A percentile compares a stretch with the other conserved stretches of the same genome.
Evolutionary conservation across 2,329 filamentous ascomycete species (phyloP).

Genomic region (Aspergillus fijiensis): DNA sequence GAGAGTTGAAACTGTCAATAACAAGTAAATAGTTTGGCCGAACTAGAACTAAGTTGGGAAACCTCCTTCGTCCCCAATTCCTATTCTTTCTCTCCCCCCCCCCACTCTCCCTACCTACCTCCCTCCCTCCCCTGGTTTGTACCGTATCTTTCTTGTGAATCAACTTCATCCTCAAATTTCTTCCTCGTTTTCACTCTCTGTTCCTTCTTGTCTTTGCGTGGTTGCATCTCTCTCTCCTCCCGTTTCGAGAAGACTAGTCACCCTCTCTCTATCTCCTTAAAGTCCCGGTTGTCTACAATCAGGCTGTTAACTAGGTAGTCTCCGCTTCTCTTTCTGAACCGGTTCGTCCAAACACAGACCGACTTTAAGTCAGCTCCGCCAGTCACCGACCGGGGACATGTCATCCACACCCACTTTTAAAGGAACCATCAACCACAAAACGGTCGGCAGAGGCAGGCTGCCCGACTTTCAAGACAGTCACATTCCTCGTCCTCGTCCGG

Average conservation of each 20-base stretch:
- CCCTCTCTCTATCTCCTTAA: neutral
- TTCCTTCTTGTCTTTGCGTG: slow-evolving; percentile 3
- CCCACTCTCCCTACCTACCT: neutral
- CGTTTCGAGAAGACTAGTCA: neutral
- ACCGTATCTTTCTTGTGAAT: slow-evolving; percentile 26
- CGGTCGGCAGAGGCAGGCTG: slow-evolving; percentile 55
- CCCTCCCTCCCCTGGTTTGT: slow-evolving; percentile 14
- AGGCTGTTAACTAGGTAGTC: neutral
- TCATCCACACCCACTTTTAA: slow-evolving; percentile 59
- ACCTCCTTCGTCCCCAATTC: neutral
- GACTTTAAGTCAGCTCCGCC: slow-evolving; percentile 9
- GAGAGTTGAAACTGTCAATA: slow-evolving; percentile 9
- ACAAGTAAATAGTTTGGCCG: slow-evolving; percentile 23
- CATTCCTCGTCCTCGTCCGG: slow-evolving; percentile 63
- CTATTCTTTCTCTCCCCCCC: too few species aligned
- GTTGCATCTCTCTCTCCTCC: slow-evolving; percentile 6
- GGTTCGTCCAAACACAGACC: slow-evolving; percentile 24
- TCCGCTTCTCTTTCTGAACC: slow-evolving; percentile 19
- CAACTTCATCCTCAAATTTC: slow-evolving; percentile 12
- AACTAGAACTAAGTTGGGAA: slow-evolving; percentile 15
- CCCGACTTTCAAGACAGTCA: slow-evolving; percentile 52
- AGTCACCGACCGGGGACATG: slow-evolving; percentile 42
- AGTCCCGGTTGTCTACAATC: slow-evolving; percentile 6
- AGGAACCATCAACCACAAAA: slow-evolving; percentile 53
- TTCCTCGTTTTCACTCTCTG: slow-evolving; percentile 13